Evolutionary conservation across 495 filamentous ascomycete species (phyloP), one percentile per base, ranked within the genome.

Genomic region (Hypomontagnella submonticulosa): DNA sequence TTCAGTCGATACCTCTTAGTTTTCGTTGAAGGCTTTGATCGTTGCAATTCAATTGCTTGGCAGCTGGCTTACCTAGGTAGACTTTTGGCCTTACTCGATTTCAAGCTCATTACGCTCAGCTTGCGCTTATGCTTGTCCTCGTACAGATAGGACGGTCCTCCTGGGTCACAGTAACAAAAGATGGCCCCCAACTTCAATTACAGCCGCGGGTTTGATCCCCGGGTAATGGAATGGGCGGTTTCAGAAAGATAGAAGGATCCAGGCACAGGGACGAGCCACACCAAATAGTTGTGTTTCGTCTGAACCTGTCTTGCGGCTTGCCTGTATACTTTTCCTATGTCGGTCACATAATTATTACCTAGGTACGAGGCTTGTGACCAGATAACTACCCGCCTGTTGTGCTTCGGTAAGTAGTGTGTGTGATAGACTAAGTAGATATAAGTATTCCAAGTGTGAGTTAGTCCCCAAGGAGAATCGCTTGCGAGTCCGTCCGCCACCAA

Each of bases 231-330:
- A 23, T 48, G 47, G 34, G 37, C 13, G 42, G 64, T 67, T 67
- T 67, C 64, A 67, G 52, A 46, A 49, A 66, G 36, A 61, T 32
- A 32, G 36, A 36, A 67, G 57, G 64, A 67, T 67, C 12, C 52
- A 61, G 64, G 58, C 42, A 62, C 64, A 67, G 64, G 58, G 46
- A 30, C 32, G 10, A 23, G 30, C 36, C 11, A 34, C 36, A 43
- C 33, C 27, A n/a, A 49, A n/a, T 42, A 27, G 46, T 49, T 37
- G 27, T 52, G 43, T 56, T 55, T 55, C 43, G 59, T 53, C 59
- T 11, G 40, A 49, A 23, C 37, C 50, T 48, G 54, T 16, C 40
- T 57, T 20, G 51, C 27, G 12, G 36, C 8, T 9, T 18, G 44
- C n/a, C 36, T 23, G 12, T n/a, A 20, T 38, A 19, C 49, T 41